These are phyloP conservation scores for Nothopassalora personata DNA, from an alignment of 2,329 filamentous ascomycete genomes.

Conservation along the genomic window DNA sequence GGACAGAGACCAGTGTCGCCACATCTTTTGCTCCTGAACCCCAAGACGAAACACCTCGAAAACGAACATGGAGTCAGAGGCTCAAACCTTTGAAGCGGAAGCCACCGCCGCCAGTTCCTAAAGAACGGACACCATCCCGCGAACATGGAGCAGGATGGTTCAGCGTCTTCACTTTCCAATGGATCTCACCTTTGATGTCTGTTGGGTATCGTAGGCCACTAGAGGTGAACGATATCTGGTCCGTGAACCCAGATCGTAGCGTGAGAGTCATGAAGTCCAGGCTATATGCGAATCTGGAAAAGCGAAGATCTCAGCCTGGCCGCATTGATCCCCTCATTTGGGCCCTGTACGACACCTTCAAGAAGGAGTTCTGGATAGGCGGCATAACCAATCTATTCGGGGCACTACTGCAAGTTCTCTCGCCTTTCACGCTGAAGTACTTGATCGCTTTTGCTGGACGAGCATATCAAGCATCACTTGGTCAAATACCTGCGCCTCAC, in stretches of 20 bases:
- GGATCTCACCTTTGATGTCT: conserved; percentile 84
- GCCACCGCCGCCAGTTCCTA: conserved; percentile 51
- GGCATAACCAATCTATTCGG: conserved; percentile 70
- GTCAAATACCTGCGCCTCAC: conserved; percentile 53
- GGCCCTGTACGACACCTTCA: conserved; percentile 82
- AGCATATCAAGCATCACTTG: conserved; percentile 57
- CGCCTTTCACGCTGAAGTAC: conserved; percentile 79
- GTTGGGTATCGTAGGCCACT: conserved; percentile 80
- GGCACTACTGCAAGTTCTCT: conserved; percentile 68
- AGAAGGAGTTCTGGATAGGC: conserved; percentile 76
- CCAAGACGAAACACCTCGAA: conserved; percentile 25
- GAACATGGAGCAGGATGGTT: conserved; percentile 71
- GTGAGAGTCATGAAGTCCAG: conserved; percentile 64
- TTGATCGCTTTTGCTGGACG: conserved; percentile 79
- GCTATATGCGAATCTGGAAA: conserved; percentile 63
- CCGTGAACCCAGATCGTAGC: conserved; percentile 73
- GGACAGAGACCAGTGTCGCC: conserved; percentile 30
- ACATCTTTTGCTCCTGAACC: conserved; percentile 16
- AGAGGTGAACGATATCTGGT: conserved; percentile 80
- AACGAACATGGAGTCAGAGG: conserved; percentile 59
- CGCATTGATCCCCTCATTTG: conserved; percentile 57
- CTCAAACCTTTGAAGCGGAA: conserved; percentile 47
- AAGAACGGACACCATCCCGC: conserved; percentile 51
- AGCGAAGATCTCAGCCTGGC: conserved; percentile 62
- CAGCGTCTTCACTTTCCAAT: conserved; percentile 75